Percentiles rank a stretch among this genome's conserved stretches.
These are phyloP conservation scores for Cerioporus squamosus DNA, from an alignment of 1,284 basidiomycete species.

Conservation along the genomic window DNA sequence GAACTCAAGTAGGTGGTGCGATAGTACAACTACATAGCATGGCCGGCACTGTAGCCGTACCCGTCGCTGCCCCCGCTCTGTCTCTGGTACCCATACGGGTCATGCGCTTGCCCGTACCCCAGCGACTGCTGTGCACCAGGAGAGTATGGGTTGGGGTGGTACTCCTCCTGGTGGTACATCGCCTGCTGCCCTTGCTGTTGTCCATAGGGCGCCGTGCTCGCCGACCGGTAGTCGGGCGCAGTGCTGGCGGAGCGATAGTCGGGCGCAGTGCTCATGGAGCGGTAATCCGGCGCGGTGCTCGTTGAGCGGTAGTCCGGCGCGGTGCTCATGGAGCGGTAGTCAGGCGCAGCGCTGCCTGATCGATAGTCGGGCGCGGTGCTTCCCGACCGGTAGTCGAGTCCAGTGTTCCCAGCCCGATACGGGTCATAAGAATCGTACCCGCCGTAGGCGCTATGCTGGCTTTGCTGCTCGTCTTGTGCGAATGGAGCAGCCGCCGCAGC, in stretches of 20 bases:
- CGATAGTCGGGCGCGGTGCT: slow-evolving; percentile 19
- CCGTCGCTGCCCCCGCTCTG: slow-evolving; percentile 20
- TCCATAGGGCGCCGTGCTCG: slow-evolving; percentile 24
- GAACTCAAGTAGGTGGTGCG: slow-evolving; percentile 11
- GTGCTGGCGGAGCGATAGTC: slow-evolving; percentile 16
- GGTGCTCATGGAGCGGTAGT: slow-evolving; percentile 10
- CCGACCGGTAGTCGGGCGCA: slow-evolving; percentile 20
- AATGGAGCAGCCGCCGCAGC: slow-evolving; percentile 58
- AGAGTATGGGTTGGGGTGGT: slow-evolving; percentile 12
- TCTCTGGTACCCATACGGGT: slow-evolving; percentile 17
- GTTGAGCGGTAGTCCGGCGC: slow-evolving; percentile 24
- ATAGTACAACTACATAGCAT: slow-evolving; percentile 34
- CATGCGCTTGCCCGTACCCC: slow-evolving; percentile 14
- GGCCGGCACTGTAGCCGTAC: slow-evolving; percentile 29
- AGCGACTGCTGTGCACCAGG: slow-evolving; percentile 17
- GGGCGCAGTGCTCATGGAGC: slow-evolving; percentile 3
- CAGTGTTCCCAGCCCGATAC: slow-evolving; percentile 18
- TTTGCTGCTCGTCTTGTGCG: slow-evolving; percentile 36
- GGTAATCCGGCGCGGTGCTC: slow-evolving; percentile 19
- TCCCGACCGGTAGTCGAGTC: slow-evolving; percentile 14
- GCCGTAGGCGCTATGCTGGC: slow-evolving; percentile 18
- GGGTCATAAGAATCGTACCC: slow-evolving; percentile 22
- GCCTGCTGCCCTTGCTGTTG: slow-evolving; percentile 16
- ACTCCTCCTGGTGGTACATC: slow-evolving; percentile 25
- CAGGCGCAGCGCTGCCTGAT: slow-evolving; percentile 9